Evolutionary conservation across 2,329 filamentous ascomycete genomes (phyloP).

Genomic region (Pseudomassariella vexata): DNA sequence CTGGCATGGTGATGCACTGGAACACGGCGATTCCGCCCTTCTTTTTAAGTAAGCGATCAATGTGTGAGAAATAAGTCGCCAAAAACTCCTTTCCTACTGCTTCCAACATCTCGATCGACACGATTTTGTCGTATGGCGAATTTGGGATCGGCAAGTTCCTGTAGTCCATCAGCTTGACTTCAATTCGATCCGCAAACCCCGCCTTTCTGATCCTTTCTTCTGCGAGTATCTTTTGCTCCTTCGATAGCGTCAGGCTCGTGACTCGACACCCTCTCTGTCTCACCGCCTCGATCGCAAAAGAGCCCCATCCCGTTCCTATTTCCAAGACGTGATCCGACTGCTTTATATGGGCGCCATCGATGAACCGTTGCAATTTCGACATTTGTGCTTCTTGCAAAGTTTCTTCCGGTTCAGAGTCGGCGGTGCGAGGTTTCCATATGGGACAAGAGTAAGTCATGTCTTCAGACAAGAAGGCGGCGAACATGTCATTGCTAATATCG

Average conservation of each 20-base stretch:
- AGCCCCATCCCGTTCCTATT: conserved; percentile 73
- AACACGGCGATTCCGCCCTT: conserved; percentile 64
- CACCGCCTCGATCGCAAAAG: conserved; percentile 66
- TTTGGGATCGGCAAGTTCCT: conserved; percentile 51
- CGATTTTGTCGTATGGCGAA: conserved; percentile 60
- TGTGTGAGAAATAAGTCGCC: conserved; percentile 59
- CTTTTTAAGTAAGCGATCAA: conserved; percentile 59
- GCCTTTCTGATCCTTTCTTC: conserved; percentile 58
- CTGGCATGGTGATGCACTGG: conserved; percentile 74
- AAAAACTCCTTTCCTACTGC: conserved; percentile 65
- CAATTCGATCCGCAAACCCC: conserved; percentile 54
- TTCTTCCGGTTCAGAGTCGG: conserved; percentile 40
- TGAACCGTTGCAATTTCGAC: conserved; percentile 61
- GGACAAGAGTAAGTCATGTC: conserved; percentile 75
- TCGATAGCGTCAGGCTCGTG: conserved; percentile 62
- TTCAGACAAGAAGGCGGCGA: conserved; percentile 65
- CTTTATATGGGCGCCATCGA: conserved; percentile 59
- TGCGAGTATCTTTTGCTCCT: conserved; percentile 63
- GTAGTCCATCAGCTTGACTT: conserved; percentile 65
- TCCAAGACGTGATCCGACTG: conserved; percentile 64
- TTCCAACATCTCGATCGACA: conserved; percentile 76
- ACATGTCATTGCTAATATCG: conserved; percentile 72
- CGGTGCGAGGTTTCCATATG: conserved; percentile 50
- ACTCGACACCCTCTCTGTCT: conserved; percentile 60
- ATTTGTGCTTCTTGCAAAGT: conserved; percentile 60